Conservation (phyloP, 106 monocot species). For the Dendrobium officinale region DNA sequence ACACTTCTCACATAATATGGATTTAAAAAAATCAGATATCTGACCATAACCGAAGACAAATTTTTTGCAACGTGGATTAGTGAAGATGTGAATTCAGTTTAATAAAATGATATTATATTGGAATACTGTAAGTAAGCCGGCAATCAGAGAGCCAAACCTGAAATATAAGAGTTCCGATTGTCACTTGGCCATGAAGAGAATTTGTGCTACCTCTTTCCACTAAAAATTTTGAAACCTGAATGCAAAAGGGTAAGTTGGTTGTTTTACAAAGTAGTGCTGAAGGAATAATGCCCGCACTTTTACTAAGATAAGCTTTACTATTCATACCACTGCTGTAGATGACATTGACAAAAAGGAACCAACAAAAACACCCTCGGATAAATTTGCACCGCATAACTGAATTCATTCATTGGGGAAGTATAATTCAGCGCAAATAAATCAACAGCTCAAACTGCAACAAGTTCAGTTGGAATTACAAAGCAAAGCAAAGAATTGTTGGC, state of each 20-base stretch:
- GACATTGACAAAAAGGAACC: constrained; percentile 97
- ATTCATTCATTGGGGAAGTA: neutral
- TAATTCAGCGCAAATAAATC: neutral
- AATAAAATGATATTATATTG: neutral
- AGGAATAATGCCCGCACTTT: neutral
- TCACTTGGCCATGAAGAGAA: constrained; percentile 87
- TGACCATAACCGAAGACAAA: neutral
- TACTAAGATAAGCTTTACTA: constrained; percentile 5
- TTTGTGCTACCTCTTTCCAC: constrained; percentile 70
- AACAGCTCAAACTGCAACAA: neutral
- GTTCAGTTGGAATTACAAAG: neutral
- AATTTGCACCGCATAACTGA: constrained; percentile 85
- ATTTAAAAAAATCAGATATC: neutral
- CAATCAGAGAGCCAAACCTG: constrained; percentile 51
- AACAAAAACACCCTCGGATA: constrained; percentile 91
- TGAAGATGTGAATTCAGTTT: neutral
- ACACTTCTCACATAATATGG: neutral
- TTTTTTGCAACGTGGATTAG: neutral
- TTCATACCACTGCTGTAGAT: constrained; percentile 89
- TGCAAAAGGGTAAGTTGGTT: neutral
- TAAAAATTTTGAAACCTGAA: constrained; percentile 91
- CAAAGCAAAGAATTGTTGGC: neutral
- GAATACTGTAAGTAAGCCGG: neutral
- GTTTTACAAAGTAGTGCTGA: neutral
- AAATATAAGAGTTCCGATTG: constrained; percentile 96